Percentiles rank a stretch among this genome's conserved stretches.
These are phyloP conservation scores for Rosa multiflora DNA, from an alignment of 306 rosid genomes.

Conservation along the genomic window DNA sequence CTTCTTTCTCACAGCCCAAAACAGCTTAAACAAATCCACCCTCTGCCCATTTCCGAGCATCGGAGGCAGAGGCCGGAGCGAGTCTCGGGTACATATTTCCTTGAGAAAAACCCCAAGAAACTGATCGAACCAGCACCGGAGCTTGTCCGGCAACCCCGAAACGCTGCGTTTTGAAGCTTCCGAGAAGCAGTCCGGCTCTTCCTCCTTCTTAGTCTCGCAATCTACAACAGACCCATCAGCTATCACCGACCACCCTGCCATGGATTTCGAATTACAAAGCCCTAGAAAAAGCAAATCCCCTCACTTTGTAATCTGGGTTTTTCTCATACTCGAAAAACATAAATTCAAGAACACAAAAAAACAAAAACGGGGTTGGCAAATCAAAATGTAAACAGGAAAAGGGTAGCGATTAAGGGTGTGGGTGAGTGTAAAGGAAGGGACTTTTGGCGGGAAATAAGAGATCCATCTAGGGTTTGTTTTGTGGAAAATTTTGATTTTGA, in stretches of 20 bases:
- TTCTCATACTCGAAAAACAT: neutral
- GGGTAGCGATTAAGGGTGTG: constrained; percentile 33
- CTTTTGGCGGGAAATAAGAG: constrained; percentile 57
- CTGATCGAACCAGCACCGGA: constrained; percentile 42
- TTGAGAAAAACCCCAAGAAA: constrained; percentile 27
- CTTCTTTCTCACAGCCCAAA: constrained; percentile 60
- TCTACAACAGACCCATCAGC: constrained; percentile 32
- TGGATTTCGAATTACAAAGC: constrained; percentile 40
- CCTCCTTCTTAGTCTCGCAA: constrained; percentile 22
- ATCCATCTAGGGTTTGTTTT: constrained; percentile 32
- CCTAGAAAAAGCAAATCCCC: constrained; percentile 37
- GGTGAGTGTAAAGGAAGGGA: constrained; percentile 22
- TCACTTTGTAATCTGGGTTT: constrained; percentile 3
- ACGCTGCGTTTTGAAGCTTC: constrained; percentile 15
- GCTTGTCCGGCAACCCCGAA: constrained; percentile 22
- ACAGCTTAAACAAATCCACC: constrained; percentile 69
- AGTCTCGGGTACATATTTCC: constrained; percentile 27
- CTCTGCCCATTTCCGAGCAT: constrained; percentile 48
- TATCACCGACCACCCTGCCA: constrained; percentile 50
- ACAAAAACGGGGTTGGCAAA: neutral
- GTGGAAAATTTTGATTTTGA: constrained; percentile 1
- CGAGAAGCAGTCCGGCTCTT: constrained; percentile 8
- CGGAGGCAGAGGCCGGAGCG: constrained; percentile 38
- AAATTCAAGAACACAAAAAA: neutral
- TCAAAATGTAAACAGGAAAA: constrained; percentile 9